Percentiles rank a stretch among this genome's conserved stretches.
Evolutionary conservation across 768 basidiomycete genomes (phyloP).

Genomic region (Goffeauzyma gilvescens): DNA sequence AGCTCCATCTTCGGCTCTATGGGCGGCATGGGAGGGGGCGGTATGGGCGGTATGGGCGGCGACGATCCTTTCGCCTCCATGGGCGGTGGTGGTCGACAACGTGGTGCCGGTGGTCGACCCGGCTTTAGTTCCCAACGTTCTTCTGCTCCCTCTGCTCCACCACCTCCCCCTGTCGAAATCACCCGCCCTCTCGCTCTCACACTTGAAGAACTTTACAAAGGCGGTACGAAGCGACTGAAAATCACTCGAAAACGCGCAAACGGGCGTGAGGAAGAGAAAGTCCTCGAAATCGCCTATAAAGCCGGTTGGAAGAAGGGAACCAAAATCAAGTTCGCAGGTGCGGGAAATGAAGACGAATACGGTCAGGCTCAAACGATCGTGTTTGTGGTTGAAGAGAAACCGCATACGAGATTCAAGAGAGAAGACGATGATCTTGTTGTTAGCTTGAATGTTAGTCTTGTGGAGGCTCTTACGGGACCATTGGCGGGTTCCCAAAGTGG

Average conservation of each 20-base stretch:
- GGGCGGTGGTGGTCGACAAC: slow-evolving; percentile 35
- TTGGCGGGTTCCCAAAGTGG: slow-evolving; percentile 22
- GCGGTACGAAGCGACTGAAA: slow-evolving; percentile 72
- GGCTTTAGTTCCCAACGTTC: slow-evolving; percentile 3
- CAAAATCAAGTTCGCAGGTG: slow-evolving; percentile 70
- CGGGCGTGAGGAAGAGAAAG: slow-evolving; percentile 71
- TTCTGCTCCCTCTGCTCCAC: slow-evolving; percentile 26
- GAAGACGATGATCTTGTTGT: slow-evolving; percentile 51
- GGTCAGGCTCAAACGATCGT: slow-evolving; percentile 41
- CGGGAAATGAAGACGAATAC: slow-evolving; percentile 39
- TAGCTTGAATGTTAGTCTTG: slow-evolving; percentile 46
- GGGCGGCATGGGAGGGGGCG: slow-evolving; percentile 7
- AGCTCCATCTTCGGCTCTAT: slow-evolving; percentile 11
- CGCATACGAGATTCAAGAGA: slow-evolving; percentile 54
- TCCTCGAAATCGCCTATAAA: slow-evolving; percentile 58
- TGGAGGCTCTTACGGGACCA: slow-evolving; percentile 55
- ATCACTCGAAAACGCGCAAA: slow-evolving; percentile 54
- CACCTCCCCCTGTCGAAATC: slow-evolving; percentile 39
- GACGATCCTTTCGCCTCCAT: slow-evolving; percentile 3
- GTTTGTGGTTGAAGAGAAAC: slow-evolving; percentile 91
- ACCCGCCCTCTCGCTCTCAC: slow-evolving; percentile 69
- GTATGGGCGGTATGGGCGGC: slow-evolving; percentile 37
- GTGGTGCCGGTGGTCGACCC: slow-evolving; percentile 35
- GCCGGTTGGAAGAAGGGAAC: slow-evolving; percentile 96
- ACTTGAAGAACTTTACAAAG: slow-evolving; percentile 97